Conservation (phyloP, 2,329 filamentous ascomycete species). For the Venturia pyrina region DNA sequence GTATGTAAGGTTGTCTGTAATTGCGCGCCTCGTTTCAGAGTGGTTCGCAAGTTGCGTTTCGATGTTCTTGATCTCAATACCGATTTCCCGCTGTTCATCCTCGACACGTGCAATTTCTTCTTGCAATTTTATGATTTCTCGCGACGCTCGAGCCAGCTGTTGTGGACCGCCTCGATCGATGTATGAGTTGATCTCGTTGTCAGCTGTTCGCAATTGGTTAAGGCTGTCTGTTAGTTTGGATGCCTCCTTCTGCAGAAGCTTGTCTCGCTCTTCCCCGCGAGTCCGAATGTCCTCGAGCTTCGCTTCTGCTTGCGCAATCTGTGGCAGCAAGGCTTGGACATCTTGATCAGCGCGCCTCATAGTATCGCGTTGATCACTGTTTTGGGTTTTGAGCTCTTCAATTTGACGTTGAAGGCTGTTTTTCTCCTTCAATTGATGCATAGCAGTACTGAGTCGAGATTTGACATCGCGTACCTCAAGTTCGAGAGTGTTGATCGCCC, state of each 20-base stretch:
- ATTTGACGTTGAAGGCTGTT: slow-evolving; percentile 59
- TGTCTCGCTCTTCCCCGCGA: slow-evolving; percentile 62
- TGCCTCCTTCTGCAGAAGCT: slow-evolving; percentile 59
- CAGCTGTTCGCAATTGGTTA: slow-evolving; percentile 65
- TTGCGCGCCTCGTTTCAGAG: slow-evolving; percentile 74
- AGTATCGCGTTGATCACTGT: slow-evolving; percentile 55
- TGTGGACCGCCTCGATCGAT: slow-evolving; percentile 62
- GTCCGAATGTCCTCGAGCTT: slow-evolving; percentile 68
- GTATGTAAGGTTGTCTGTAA: slow-evolving; percentile 79
- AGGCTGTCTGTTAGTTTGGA: slow-evolving; percentile 64
- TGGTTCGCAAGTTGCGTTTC: slow-evolving; percentile 69
- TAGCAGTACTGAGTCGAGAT: slow-evolving; percentile 60
- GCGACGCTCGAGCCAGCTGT: slow-evolving; percentile 59
- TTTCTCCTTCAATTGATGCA: slow-evolving; percentile 74
- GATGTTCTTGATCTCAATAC: slow-evolving; percentile 63
- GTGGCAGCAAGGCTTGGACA: slow-evolving; percentile 62
- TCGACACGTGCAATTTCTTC: slow-evolving; percentile 56
- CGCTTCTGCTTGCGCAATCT: slow-evolving; percentile 64
- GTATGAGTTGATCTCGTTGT: slow-evolving; percentile 71
- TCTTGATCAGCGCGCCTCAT: slow-evolving; percentile 64
- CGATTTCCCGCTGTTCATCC: slow-evolving; percentile 56
- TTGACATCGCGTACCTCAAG: slow-evolving; percentile 66
- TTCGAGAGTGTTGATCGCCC: slow-evolving; percentile 60
- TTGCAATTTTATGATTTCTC: slow-evolving; percentile 59
- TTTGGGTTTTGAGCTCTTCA: slow-evolving; percentile 60